These are phyloP conservation scores for Exophiala sideris DNA, from an alignment of 2,329 filamentous ascomycete genomes.

Conservation along the genomic window DNA sequence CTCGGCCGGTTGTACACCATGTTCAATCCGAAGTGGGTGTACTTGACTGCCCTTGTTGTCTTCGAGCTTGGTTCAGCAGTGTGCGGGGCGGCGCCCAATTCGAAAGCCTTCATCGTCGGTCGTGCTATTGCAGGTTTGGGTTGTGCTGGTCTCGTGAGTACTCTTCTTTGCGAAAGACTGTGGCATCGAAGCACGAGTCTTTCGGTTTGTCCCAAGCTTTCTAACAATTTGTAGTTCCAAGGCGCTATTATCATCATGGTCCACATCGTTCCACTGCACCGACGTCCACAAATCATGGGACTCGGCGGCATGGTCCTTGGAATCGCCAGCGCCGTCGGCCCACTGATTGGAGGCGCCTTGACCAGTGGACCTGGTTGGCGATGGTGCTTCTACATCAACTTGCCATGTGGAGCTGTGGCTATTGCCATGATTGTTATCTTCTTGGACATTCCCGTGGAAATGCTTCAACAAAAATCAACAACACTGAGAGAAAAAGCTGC, in stretches of 20 bases:
- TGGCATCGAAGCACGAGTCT: too few species aligned
- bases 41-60: slow-evolving; percentile 37
- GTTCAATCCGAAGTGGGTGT: slow-evolving; percentile 44
- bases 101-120: slow-evolving; percentile 32
- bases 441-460: slow-evolving; percentile 38
- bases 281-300: slow-evolving; percentile 39
- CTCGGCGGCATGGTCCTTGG: slow-evolving; percentile 44
- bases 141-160: slow-evolving; percentile 28
- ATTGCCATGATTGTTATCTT: slow-evolving; percentile 48
- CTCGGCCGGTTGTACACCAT: slow-evolving; percentile 43
- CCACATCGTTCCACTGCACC: slow-evolving; percentile 49
- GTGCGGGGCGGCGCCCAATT: slow-evolving; percentile 38
- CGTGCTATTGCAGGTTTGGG: slow-evolving; percentile 35
- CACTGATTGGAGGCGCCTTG: slow-evolving; percentile 38
- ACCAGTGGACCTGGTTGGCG: slow-evolving; percentile 38
- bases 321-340: slow-evolving; percentile 40
- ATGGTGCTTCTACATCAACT: slow-evolving; percentile 44
- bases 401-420: slow-evolving; percentile 41
- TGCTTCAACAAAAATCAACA: slow-evolving; percentile 29
- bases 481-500: slow-evolving; percentile 40
- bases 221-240: background rate
- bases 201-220: too few species aligned
- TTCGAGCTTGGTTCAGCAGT: slow-evolving; percentile 47
- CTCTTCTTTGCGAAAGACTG: too few species aligned
- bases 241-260: slow-evolving; percentile 34